These are phyloP conservation scores for Clarkia xantiana DNA, from an alignment of 345 rosid species.

Conservation along the genomic window DNA sequence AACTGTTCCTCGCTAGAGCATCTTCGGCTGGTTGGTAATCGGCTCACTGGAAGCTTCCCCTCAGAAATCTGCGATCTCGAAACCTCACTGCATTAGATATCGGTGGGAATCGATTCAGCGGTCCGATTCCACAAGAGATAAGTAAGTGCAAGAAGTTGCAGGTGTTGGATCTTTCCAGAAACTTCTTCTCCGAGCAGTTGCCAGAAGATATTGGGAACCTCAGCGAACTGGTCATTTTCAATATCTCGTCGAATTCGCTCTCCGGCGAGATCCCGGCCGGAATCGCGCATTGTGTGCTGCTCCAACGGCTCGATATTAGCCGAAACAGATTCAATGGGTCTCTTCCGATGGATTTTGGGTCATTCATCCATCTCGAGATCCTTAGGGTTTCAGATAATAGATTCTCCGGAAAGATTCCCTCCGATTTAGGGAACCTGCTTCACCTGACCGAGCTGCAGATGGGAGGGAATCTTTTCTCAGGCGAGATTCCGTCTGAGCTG, in stretches of 20 bases:
- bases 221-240: conserved; percentile 62
- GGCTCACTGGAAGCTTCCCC: conserved; percentile 69
- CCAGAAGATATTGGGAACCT: conserved; percentile 68
- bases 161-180: conserved; percentile 63
- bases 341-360: conserved; percentile 65
- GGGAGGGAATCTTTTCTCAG: conserved; percentile 83
- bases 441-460: conserved; percentile 78
- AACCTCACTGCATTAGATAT: conserved; percentile 68
- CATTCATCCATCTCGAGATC: conserved; percentile 66
- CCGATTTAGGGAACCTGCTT: conserved; percentile 49
- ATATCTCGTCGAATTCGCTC: conserved; percentile 63
- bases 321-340: conserved; percentile 42
- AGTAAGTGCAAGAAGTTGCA: conserved; percentile 56
- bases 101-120: conserved; percentile 62
- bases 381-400: conserved; percentile 71
- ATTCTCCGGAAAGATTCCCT: conserved; percentile 63
- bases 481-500: conserved; percentile 55
- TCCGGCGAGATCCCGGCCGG: conserved; percentile 52
- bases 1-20: conserved; percentile 47
- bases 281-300: conserved; percentile 60
- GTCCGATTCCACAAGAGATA: conserved; percentile 57
- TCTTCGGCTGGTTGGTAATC: conserved; percentile 55
- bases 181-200: conserved; percentile 43
- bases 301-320: conserved; percentile 86
- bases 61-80: conserved; percentile 56